A percentile compares a stretch with the other conserved stretches of the same genome.
Evolutionary conservation across 306 rosid genomes (phyloP).

Genomic region (Benincasa hispida): DNA sequence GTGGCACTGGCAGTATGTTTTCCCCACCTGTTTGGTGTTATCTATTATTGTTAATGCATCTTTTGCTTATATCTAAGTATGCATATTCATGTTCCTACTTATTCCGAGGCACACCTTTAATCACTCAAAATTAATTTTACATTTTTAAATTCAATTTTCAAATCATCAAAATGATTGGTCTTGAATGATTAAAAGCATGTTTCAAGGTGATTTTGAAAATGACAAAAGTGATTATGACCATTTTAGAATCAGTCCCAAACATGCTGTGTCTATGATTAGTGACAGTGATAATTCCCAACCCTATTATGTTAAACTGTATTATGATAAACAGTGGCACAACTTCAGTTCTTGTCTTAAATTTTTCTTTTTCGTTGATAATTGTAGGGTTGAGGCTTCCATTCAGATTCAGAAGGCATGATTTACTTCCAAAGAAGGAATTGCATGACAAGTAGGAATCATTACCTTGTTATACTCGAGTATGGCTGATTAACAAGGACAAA

Average conservation of each 20-base stretch:
- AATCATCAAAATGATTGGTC: no score
- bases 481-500: background rate
- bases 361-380: constrained; percentile 14
- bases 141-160: no score
- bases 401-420: constrained; percentile 67
- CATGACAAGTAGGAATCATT: constrained; percentile 47
- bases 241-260: no score
- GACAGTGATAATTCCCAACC: background rate
- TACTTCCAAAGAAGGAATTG: constrained; percentile 63
- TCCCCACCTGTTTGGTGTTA: constrained; percentile 5
- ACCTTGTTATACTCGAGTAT: constrained; percentile 10
- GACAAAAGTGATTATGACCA: no score
- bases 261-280: background rate
- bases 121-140: no score
- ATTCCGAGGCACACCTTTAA: no score
- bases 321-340: background rate
- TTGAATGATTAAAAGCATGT: no score
- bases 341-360: background rate
- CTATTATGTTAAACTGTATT: background rate
- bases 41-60: background rate
- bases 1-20: constrained; percentile 39
- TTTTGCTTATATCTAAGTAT: background rate
- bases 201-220: no score
- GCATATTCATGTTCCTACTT: no score
- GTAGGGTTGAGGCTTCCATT: constrained; percentile 56